Percentiles rank a stretch among this genome's conserved stretches.
Conservation (phyloP, 2,329 filamentous ascomycete genomes). For the Zelopaecilomyces penicillatus region DNA sequence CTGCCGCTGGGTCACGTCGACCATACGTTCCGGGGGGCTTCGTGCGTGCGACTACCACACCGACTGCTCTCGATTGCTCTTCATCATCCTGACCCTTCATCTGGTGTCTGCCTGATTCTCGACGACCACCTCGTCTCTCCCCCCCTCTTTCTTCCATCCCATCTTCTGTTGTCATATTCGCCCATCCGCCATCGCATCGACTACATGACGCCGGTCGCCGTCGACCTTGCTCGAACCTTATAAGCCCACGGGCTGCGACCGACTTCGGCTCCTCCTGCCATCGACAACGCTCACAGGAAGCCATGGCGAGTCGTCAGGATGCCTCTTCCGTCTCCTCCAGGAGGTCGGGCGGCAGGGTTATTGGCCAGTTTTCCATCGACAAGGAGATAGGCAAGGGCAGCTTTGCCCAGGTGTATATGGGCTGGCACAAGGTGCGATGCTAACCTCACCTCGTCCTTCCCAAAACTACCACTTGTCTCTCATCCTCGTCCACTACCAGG, state of each 20-base stretch:
- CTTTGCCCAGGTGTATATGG: constrained; percentile 91
- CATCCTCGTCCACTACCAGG: background rate
- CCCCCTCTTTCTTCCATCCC: constrained; percentile 1
- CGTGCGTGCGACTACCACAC: constrained; percentile 9
- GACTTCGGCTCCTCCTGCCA: constrained; percentile 22
- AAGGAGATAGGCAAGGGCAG: constrained; percentile 94
- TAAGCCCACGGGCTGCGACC: constrained; percentile 28
- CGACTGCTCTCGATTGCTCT: constrained; percentile 13
- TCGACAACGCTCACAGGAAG: constrained; percentile 25
- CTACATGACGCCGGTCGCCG: constrained; percentile 33
- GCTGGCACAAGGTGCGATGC: constrained; percentile 62
- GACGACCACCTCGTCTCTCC: constrained; percentile 1
- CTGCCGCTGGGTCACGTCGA: constrained; percentile 15
- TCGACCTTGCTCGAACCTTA: constrained; percentile 26
- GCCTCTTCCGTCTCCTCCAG: constrained; percentile 27
- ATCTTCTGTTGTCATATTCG: background rate
- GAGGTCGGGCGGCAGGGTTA: constrained; percentile 25
- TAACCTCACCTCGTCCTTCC: background rate
- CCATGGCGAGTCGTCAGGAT: constrained; percentile 32
- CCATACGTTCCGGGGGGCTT: constrained; percentile 11
- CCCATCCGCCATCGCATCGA: constrained; percentile 15
- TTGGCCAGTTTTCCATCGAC: constrained; percentile 75
- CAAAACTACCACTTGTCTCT: constrained; percentile 1
- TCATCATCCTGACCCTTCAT: constrained; percentile 4
- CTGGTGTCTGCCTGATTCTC: constrained; percentile 11